Conservation (phyloP, 2,329 filamentous ascomycete genomes). For the Penicillium crustosum region DNA sequence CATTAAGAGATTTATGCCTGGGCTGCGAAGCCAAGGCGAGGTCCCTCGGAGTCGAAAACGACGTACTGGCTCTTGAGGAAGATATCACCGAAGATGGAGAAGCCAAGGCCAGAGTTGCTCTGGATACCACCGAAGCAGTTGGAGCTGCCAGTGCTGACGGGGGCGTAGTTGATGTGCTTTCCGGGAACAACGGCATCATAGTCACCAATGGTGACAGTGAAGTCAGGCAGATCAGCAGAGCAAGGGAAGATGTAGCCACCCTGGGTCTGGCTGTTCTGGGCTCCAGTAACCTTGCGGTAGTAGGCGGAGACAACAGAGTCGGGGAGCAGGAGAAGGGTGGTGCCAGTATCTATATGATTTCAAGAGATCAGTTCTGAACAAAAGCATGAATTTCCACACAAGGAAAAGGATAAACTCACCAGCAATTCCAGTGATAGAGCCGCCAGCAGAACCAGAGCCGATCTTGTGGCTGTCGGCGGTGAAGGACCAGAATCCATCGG, state of each 20-base stretch:
- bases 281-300: slow-evolving; percentile 58
- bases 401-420: slow-evolving; percentile 23
- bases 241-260: slow-evolving; percentile 60
- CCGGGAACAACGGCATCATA: slow-evolving; percentile 54
- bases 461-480: slow-evolving; percentile 57
- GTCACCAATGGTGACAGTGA: slow-evolving; percentile 53
- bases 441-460: slow-evolving; percentile 44
- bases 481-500: slow-evolving; percentile 65
- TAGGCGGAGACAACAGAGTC: slow-evolving; percentile 56
- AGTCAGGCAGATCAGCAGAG: slow-evolving; percentile 52
- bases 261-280: slow-evolving; percentile 47
- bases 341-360: slow-evolving; percentile 60
- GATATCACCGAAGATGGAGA: slow-evolving; percentile 73
- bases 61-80: slow-evolving; percentile 77
- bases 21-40: slow-evolving; percentile 51
- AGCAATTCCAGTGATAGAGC: slow-evolving; percentile 57
- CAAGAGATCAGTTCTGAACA: not conserved
- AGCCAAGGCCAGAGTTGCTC: slow-evolving; percentile 55
- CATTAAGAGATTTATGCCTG: slow-evolving; percentile 30
- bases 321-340: slow-evolving; percentile 63
- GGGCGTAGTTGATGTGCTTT: slow-evolving; percentile 56
- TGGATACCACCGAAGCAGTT: slow-evolving; percentile 77
- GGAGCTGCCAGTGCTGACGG: slow-evolving; percentile 37
- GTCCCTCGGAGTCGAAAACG: slow-evolving; percentile 62
- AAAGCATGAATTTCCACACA: not conserved